Conservation (phyloP, 768 basidiomycete species). For the Auricularia sp. region DNA sequence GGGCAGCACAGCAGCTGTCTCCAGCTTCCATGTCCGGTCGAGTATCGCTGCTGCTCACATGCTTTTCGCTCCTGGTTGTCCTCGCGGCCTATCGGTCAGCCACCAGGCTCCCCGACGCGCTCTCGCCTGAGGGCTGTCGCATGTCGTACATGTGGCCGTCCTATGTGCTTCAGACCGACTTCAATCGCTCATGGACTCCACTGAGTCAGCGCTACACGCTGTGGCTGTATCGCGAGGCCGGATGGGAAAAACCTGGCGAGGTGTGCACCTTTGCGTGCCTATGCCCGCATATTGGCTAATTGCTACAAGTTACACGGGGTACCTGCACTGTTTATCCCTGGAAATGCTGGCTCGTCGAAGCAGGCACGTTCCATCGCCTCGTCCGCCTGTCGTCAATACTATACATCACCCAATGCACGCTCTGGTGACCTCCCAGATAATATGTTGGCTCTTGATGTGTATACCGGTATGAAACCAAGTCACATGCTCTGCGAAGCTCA, state of each 20-base stretch:
- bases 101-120: constrained; percentile 32
- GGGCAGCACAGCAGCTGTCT: not conserved
- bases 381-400: constrained; percentile 76
- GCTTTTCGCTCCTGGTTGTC: not conserved
- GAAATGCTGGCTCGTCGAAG: constrained; percentile 89
- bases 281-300: constrained; percentile 1
- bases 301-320: constrained; percentile 34
- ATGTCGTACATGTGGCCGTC: constrained; percentile 97
- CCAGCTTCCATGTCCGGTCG: not conserved
- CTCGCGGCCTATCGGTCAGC: constrained; percentile 27
- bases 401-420: constrained; percentile 44
- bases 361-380: constrained; percentile 94
- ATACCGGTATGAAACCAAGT: constrained; percentile 51
- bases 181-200: constrained; percentile 60
- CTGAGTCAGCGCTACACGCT: constrained; percentile 68
- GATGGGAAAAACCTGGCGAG: constrained; percentile 58
- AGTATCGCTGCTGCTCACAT: not conserved
- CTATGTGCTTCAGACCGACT: constrained; percentile 61
- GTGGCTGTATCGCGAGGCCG: constrained; percentile 84
- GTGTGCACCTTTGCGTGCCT: constrained; percentile 25
- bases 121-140: constrained; percentile 85
- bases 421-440: constrained; percentile 41
- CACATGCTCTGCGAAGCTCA: not conserved
- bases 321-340: constrained; percentile 95
- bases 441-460: constrained; percentile 68